Conservation (phyloP, 2,329 filamentous ascomycete genomes). For the Calonectria pauciramosa region DNA sequence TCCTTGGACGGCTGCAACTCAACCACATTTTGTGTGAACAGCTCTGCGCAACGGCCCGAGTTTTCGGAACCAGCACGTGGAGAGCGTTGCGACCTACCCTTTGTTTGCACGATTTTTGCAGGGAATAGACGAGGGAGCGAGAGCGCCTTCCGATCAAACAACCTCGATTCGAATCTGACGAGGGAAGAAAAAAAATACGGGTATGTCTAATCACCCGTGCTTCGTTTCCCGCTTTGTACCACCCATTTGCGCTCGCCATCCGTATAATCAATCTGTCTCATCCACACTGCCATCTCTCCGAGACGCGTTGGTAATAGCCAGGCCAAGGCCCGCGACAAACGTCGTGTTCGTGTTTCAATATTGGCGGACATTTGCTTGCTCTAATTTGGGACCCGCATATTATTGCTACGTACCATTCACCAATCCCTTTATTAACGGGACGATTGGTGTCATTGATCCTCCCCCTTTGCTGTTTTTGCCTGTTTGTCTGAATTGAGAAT, state of each 20-base stretch:
- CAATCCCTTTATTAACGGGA: constrained; percentile 24
- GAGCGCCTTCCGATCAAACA: background rate
- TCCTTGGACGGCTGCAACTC: constrained; percentile 30
- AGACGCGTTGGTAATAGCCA: constrained; percentile 28
- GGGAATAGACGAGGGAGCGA: constrained; percentile 16
- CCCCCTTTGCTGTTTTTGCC: constrained; percentile 21
- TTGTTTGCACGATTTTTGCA: constrained; percentile 26
- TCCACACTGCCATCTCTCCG: constrained; percentile 16
- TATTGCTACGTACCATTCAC: constrained; percentile 38
- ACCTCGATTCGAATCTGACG: background rate
- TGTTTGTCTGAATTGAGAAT: constrained; percentile 29
- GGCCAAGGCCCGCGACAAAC: constrained; percentile 23
- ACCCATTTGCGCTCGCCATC: background rate
- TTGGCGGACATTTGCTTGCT: constrained; percentile 25
- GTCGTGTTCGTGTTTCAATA: constrained; percentile 31
- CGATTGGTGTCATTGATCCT: constrained; percentile 25
- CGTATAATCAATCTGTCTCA: constrained; percentile 11
- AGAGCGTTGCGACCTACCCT: constrained; percentile 36
- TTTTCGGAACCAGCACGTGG: constrained; percentile 42
- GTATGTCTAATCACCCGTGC: constrained; percentile 11
- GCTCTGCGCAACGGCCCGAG: constrained; percentile 41
- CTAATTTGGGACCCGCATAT: constrained; percentile 41
- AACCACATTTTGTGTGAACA: constrained; percentile 31
- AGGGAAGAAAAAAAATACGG: background rate
- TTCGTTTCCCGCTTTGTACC: background rate